Evolutionary conservation across 2,329 filamentous ascomycete species (phyloP).

Genomic region (Fusarium avenaceum): DNA sequence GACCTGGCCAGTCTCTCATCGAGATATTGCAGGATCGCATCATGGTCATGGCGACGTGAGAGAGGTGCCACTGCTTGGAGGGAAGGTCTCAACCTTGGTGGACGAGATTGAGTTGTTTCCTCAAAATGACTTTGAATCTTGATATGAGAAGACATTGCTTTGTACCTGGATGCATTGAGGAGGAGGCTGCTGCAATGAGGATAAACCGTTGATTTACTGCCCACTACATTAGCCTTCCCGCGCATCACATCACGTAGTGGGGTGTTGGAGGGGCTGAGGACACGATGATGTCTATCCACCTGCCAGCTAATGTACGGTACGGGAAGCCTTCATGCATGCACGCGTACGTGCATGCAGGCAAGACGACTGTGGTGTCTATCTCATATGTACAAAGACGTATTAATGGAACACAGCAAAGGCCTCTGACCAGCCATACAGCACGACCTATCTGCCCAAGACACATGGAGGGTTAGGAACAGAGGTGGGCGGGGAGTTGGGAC

Average conservation of each 20-base stretch:
- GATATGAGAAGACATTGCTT: background rate
- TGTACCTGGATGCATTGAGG: constrained; percentile 10
- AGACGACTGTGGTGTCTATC: constrained; percentile 34
- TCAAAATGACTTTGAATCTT: background rate
- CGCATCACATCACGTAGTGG: constrained; percentile 48
- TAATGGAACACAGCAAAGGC: constrained; percentile 33
- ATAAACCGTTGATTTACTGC: constrained; percentile 43
- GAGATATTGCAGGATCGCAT: constrained; percentile 49
- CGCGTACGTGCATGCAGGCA: constrained; percentile 45
- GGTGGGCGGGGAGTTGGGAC: constrained; percentile 9
- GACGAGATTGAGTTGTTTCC: background rate
- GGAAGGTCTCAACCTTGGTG: constrained; percentile 22
- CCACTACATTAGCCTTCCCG: constrained; percentile 53
- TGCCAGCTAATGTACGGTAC: constrained; percentile 48
- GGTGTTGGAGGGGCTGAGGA: constrained; percentile 42
- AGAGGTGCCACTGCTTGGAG: constrained; percentile 28
- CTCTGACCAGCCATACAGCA: constrained; percentile 18
- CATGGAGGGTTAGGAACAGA: constrained; percentile 22
- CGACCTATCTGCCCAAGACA: constrained; percentile 32
- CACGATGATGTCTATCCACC: constrained; percentile 46
- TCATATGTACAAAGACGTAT: constrained; percentile 46
- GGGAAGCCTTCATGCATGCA: constrained; percentile 43
- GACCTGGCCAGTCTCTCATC: constrained; percentile 40
- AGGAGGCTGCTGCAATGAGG: constrained; percentile 32
- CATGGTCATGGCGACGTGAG: constrained; percentile 31